Percentiles rank a stretch among this genome's conserved stretches.
phyloP scores from a whole-genome alignment of 768 basidiomycete genomes.

The Lactarius evosmus region DNA sequence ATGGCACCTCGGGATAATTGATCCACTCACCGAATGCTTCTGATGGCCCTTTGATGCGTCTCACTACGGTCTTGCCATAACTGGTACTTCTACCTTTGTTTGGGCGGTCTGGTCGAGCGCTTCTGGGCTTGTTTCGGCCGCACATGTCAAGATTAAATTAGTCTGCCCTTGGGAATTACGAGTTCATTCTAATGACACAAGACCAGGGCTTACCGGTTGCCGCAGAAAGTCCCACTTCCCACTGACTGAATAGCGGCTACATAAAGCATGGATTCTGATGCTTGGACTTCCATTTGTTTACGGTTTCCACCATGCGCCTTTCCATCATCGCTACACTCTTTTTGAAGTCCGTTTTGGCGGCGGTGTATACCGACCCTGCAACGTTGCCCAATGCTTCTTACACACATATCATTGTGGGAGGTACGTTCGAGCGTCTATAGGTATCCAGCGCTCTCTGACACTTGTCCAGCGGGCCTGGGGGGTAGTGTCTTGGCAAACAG shows the following conservation, averaged over 20 bases:
- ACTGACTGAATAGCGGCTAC: not conserved
- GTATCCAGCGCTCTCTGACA: not conserved
- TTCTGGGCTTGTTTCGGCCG: not conserved
- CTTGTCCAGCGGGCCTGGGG: slow-evolving; percentile 21
- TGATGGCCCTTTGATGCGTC: not conserved
- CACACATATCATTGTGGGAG: slow-evolving; percentile 18
- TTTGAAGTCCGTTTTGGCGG: not conserved
- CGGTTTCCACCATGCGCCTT: not conserved
- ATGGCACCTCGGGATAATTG: not conserved
- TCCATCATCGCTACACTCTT: not conserved
- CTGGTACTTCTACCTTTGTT: not conserved
- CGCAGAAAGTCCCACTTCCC: not conserved
- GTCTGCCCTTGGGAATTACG: not conserved
- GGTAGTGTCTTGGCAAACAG: slow-evolving; percentile 27
- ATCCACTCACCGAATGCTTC: not conserved
- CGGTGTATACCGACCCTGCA: not conserved
- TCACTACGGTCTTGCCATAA: not conserved
- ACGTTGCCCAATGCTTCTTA: not conserved
- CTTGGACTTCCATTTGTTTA: not conserved
- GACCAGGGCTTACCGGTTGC: not conserved
- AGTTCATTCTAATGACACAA: not conserved
- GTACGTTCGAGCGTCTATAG: not conserved
- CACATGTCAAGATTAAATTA: not conserved
- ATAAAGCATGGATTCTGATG: not conserved
- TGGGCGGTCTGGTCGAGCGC: not conserved